Base-by-base conservation (phyloP, 2,329 filamentous ascomycete genomes). In the Claviceps sp. region DNA sequence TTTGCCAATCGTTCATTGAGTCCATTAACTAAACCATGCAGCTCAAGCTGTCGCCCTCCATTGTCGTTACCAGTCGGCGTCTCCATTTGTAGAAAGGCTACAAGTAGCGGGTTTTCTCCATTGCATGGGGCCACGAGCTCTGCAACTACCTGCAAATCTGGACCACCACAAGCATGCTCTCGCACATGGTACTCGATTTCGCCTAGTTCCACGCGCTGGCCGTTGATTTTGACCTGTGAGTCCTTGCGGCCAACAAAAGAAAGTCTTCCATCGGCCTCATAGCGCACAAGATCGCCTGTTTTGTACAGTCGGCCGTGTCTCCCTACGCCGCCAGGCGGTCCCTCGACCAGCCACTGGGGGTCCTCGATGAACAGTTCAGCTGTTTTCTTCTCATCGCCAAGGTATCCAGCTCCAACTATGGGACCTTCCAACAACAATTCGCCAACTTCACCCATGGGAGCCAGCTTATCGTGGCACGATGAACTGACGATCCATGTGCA, bases 151-250 rank as follows among this genome's bases (percentile, higher is more conserved):
- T 47, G 36, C 20, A 51, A n/a, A 47, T 24, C 37, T n/a, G 43
- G 18, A 4, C 37, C 38, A 30, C 42, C 47, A 8, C 22, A 18
- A 9, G 18, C 26, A 45, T 49, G 38, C 14, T 26, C 16, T 44
- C 51, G 48, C 14, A 59, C 49, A 26, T 55, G 49, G 36, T 55
- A 45, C 37, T 65, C 63, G 4, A 66, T 54, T 18, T 67, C 66
- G 0, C 56, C 60, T 3, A 77, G 67, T 62, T 78, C 82, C 43
- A 80, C 69, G 36, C 78, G 65, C 53, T 74, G 80, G 11, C 82
- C 82, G 11, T 73, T 71, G 5, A 83, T 63, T 60, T 83, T 83
- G 47, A 82, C 70, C 59, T 82, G 79, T 0, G 70, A 70, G 55
- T 83, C 79, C 55, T 78, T 79, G 14, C 79, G 69, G 14, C 75